phyloP scores from a whole-genome alignment of 129 eudicot genomes.

The Erigeron canadensis region DNA sequence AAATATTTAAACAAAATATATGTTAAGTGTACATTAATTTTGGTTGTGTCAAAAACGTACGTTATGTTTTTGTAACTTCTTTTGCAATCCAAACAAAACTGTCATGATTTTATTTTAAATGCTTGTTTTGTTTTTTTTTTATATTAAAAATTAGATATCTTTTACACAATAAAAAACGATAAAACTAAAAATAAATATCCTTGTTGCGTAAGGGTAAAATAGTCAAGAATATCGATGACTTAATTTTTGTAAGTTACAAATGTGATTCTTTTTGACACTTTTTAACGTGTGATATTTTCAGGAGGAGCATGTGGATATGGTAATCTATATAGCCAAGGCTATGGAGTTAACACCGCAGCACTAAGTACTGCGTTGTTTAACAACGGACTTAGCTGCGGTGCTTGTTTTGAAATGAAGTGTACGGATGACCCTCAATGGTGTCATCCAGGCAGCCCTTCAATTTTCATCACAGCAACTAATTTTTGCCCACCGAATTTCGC shows the following conservation, averaged over 20 bases:
- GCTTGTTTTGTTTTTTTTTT: background rate
- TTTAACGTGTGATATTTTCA: background rate
- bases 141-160: too few species aligned
- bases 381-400: conserved; percentile 57
- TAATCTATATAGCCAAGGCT: conserved; percentile 63
- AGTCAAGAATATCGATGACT: too few species aligned
- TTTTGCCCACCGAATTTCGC: conserved; percentile 67
- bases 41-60: too few species aligned
- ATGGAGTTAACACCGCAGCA: conserved; percentile 68
- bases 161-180: background rate
- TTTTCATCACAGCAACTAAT: conserved; percentile 61
- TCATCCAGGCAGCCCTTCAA: conserved; percentile 60
- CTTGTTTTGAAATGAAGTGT: conserved; percentile 60
- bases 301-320: conserved; percentile 78
- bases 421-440: conserved; percentile 58
- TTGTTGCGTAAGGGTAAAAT: background rate
- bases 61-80: too few species aligned
- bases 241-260: background rate
- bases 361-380: conserved; percentile 64
- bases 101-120: background rate
- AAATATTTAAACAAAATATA: background rate
- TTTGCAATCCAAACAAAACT: too few species aligned
- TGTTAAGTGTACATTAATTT: background rate
- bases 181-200: too few species aligned
- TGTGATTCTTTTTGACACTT: too few species aligned